Base-by-base conservation (phyloP, 495 filamentous ascomycete species). In the Penicillium silybi region DNA sequence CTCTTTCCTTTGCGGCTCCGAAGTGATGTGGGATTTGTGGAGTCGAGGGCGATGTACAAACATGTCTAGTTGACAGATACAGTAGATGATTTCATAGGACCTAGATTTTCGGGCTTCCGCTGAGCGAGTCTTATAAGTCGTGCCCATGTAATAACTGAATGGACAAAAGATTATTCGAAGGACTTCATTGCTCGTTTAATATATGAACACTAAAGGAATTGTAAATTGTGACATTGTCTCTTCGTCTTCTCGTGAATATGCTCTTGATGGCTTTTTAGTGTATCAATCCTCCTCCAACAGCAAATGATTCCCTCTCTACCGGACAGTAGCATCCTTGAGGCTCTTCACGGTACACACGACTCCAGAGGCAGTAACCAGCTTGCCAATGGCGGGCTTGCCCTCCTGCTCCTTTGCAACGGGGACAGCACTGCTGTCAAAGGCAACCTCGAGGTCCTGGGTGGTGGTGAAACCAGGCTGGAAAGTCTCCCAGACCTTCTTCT, bases 401-500 rank as follows among this genome's bases (percentile, higher is more conserved):
- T 80, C 80, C 54, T 77, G 78, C 50, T 75, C 80, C 55, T 78
- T 65, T 41, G 85, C 69, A 68, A 80, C 73, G 39, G 82, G 80
- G 37, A 88, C 84, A 25, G 73, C 81, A 25, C 64, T 73, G 41
- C 76, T 79, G 53, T 90, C 86, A 62, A 91, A 90, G 17, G 79
- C 89, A 26, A 95, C 95, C 73, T 90, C 89, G 45, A 88, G 72
- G 32, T 68, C 70, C 4, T 82, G 80, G 15, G 86, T 96, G 13
- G 92, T 98, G 18, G 85, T 90, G 71, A 97, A 97, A 0, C 92
- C 93, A 5, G 89, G 89, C 75, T 96, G 92, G 73, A 95, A 86
- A 10, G 78, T 89, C 80, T 98, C 93, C 90, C 91, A 97, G 48
- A 97, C 71, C 83, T 96, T 97, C 83, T 97, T 97, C 86, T 97